Percentiles rank a stretch among this genome's conserved stretches.
Evolutionary conservation across 352 stramenopile genomes (phyloP).

Genomic region (Pythium aphanidermatum): DNA sequence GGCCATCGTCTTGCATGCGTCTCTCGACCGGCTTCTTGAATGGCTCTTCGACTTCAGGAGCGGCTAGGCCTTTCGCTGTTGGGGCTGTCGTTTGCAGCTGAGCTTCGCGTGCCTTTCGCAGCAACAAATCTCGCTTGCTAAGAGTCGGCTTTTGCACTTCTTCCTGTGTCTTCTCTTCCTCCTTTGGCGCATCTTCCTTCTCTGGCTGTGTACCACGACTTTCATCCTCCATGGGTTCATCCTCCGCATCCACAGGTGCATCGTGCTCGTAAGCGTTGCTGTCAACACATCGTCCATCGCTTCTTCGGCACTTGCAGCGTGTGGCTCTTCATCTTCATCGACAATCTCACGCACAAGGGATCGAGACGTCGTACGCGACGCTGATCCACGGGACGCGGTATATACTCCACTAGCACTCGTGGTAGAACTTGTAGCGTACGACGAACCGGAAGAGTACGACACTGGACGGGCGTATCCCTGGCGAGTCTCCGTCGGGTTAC

Average conservation of each 20-base stretch:
- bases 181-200: conserved; percentile 28
- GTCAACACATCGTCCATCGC: conserved; percentile 8
- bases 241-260: neutral
- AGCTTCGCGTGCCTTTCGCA: conserved; percentile 55
- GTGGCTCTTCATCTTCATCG: conserved; percentile 16
- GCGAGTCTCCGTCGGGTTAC: conserved; percentile 65
- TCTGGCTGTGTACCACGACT: conserved; percentile 23
- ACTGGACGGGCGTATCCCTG: conserved; percentile 43
- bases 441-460: conserved; percentile 45
- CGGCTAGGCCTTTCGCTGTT: conserved; percentile 47
- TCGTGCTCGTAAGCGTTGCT: conserved; percentile 14
- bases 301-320: neutral
- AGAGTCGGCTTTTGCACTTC: conserved; percentile 20
- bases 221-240: conserved; percentile 22
- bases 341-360: conserved; percentile 13
- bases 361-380: neutral
- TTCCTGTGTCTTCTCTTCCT: conserved; percentile 9
- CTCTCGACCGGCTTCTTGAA: conserved; percentile 4
- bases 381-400: neutral
- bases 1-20: conserved; percentile 4
- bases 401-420: conserved; percentile 1
- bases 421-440: conserved; percentile 7
- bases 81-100: conserved; percentile 57
- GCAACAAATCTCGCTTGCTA: conserved; percentile 73
- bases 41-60: conserved; percentile 22